phyloP scores from a whole-genome alignment of 768 basidiomycete species.

The Gloeopeniophorella convolvens region DNA sequence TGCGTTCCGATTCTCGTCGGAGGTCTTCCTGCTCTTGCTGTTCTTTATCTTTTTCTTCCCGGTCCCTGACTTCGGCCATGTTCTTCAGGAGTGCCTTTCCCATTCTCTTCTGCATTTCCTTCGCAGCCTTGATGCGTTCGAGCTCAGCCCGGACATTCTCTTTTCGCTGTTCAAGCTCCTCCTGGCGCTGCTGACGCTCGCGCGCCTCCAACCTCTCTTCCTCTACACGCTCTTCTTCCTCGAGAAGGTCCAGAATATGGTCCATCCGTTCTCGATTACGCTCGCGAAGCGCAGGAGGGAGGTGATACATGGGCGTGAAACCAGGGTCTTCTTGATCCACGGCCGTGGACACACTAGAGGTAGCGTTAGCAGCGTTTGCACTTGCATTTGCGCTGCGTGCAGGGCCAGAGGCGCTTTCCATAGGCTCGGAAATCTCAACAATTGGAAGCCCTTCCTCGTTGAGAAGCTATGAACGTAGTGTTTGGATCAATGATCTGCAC shows the following conservation, averaged over 20 bases:
- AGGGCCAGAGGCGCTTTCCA: constrained; percentile 20
- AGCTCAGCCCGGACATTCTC: constrained; percentile 40
- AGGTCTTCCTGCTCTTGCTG: constrained; percentile 28
- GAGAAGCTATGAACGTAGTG: constrained; percentile 41
- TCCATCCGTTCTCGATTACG: constrained; percentile 53
- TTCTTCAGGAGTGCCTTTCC: constrained; percentile 56
- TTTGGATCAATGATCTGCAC: constrained; percentile 20
- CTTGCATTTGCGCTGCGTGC: constrained; percentile 20
- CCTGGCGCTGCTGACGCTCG: constrained; percentile 38
- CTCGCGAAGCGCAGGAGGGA: constrained; percentile 42
- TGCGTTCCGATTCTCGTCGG: constrained; percentile 25
- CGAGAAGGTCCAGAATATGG: constrained; percentile 58
- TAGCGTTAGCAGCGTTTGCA: neutral
- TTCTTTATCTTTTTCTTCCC: constrained; percentile 32
- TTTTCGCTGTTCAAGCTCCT: constrained; percentile 45
- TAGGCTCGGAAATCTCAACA: constrained; percentile 66
- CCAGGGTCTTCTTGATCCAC: constrained; percentile 36
- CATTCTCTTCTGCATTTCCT: constrained; percentile 71
- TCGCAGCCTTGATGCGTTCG: constrained; percentile 32
- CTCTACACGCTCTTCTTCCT: constrained; percentile 58
- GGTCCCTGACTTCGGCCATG: constrained; percentile 35
- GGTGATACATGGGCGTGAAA: constrained; percentile 39
- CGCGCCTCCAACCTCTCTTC: constrained; percentile 35
- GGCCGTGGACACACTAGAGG: too few species aligned
- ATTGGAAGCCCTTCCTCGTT: constrained; percentile 79